Evolutionary conservation across 371 early-diverging fungal species (phyloP).

Genomic region (Saksenaea vasiformis): DNA sequence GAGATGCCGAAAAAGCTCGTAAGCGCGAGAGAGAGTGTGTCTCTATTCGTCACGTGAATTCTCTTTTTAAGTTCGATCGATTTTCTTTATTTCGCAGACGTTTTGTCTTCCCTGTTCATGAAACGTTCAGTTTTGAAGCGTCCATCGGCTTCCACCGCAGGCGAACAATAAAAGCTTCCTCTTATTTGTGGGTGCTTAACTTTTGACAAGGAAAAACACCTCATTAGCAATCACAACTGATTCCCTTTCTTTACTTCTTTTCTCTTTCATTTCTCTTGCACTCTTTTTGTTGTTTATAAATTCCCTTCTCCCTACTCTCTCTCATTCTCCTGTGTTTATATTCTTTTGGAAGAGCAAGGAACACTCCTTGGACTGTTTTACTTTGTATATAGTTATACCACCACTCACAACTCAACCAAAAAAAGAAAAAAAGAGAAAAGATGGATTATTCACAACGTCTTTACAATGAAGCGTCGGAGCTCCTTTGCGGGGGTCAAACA

Average conservation of each 20-base stretch:
- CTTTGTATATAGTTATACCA: neutral
- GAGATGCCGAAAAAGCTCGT: no score
- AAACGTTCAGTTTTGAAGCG: neutral
- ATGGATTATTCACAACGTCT: slow-evolving; percentile 24
- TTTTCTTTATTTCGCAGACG: neutral
- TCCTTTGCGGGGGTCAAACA: slow-evolving; percentile 34
- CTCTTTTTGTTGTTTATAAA: neutral
- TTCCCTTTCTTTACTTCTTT: neutral
- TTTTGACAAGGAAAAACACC: neutral
- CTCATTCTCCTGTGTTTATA: slow-evolving; percentile 6
- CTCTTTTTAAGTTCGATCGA: neutral
- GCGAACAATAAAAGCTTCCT: neutral
- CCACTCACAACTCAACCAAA: neutral
- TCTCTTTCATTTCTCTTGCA: neutral
- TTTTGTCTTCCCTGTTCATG: neutral
- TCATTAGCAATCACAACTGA: neutral
- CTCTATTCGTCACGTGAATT: no score
- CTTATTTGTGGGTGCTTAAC: neutral
- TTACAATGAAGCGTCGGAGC: slow-evolving; percentile 36
- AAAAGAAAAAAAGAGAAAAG: neutral
- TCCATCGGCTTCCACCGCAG: neutral
- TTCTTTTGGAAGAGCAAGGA: neutral
- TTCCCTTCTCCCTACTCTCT: neutral
- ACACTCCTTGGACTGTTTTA: neutral
- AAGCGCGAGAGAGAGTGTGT: no score